Base-by-base conservation (phyloP, 2,329 filamentous ascomycete genomes). In the Ceratocystis albifundus region DNA sequence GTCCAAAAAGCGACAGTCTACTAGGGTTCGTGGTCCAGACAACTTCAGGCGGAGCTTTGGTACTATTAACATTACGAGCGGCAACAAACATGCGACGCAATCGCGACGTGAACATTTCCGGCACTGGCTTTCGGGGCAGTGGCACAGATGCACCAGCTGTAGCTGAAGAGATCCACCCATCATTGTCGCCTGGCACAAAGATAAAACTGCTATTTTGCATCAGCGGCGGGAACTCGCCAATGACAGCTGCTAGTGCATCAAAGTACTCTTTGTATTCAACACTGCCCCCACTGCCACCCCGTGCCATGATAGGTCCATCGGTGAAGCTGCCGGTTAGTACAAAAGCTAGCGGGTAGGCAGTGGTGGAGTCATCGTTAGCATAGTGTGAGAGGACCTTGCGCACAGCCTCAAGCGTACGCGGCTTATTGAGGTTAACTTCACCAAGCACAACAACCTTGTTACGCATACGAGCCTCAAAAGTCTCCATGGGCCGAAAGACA, bases 181-280 rank as follows among this genome's bases (percentile, higher is more conserved):
- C 94, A 74, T 96, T 96, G 76, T 97, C 93, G 36, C 94, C 94
- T 0, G 94, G 94, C 0, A 97, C 88, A 73, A 99, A 96, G 41
- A 96, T 80, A 74, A 97, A 96, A 0, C 89, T 93, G 4, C 89
- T 87, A 30, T 83, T 82, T 66, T 88, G 87, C 55, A 97, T 82
- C 15, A 99, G 81, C 0, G 83, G 80, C 2, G 90, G 90, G 72
- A 90, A 97, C 70, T 97, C 91, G 6, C 89, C 81, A 4, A 99
- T 81, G 0, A 90, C 82, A 1, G 87, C 85, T 2, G 94, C 93
- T 12, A 99, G 82, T 7, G 86, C 84, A 76, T 99, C 91, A 74
- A 97, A 96, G 74, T 89, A 88, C 76, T 97, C 94, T 77, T 97
- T 97, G 78, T 96, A 97, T 76, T 96, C 91, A 71, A 97, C 92